Evolutionary conservation across 1,284 basidiomycete species (phyloP).

Genomic region (Ceratobasidium theobromae): DNA sequence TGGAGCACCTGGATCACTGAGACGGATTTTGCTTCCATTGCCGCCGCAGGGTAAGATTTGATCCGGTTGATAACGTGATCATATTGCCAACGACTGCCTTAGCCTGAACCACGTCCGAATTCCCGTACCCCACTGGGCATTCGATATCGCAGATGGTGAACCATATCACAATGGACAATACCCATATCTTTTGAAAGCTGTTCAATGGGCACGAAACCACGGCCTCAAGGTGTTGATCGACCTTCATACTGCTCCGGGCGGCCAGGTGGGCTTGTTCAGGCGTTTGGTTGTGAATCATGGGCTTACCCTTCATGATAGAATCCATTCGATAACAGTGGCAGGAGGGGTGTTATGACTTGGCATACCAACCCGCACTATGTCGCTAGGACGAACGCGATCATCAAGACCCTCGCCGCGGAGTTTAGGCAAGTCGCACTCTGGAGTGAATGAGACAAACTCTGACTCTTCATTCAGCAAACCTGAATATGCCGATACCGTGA

Average conservation of each 20-base stretch:
- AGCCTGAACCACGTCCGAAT: conserved; percentile 44
- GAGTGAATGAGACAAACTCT: conserved; percentile 50
- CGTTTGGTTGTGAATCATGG: background rate
- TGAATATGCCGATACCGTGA: conserved; percentile 44
- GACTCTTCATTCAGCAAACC: conserved; percentile 45
- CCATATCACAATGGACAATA: conserved; percentile 79
- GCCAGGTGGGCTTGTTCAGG: conserved; percentile 49
- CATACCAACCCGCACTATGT: conserved; percentile 68
- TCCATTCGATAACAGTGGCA: conserved; percentile 88
- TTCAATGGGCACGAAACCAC: conserved; percentile 74
- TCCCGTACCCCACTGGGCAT: conserved; percentile 92
- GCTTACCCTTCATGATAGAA: conserved; percentile 35
- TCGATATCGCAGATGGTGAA: conserved; percentile 75
- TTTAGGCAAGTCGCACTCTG: conserved; percentile 39
- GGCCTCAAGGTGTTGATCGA: conserved; percentile 79
- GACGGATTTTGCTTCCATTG: conserved; percentile 56
- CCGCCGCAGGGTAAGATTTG: conserved; percentile 25
- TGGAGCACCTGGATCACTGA: conserved; percentile 85
- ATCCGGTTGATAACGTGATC: background rate
- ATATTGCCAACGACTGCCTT: background rate
- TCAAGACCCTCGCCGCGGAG: conserved; percentile 57
- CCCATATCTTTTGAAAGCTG: conserved; percentile 57
- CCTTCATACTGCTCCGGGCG: conserved; percentile 77
- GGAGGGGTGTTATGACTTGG: conserved; percentile 67
- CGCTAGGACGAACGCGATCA: conserved; percentile 66